Conservation (phyloP, 1,284 basidiomycete species). For the Sutorius eximius region DNA sequence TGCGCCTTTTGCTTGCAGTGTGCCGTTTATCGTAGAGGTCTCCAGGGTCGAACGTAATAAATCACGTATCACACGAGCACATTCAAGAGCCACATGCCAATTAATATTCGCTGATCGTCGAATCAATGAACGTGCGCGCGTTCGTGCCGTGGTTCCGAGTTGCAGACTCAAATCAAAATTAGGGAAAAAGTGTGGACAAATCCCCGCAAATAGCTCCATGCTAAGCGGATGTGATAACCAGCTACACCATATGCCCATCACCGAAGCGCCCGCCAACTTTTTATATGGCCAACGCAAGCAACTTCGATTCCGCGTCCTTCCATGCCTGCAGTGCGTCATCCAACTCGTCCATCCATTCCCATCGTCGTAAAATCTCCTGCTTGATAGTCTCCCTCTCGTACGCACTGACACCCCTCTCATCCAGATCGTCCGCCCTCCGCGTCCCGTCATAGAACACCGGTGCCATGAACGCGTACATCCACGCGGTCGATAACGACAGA, state of each 20-base stretch:
- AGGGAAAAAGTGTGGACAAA: conserved; percentile 15
- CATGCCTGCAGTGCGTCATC: conserved; percentile 4
- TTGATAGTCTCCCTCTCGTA: conserved; percentile 13
- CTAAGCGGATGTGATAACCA: conserved; percentile 52
- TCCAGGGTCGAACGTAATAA: too few relatives aligned
- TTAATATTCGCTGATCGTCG: too few relatives aligned
- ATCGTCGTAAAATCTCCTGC: conserved; percentile 4
- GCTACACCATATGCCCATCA: conserved; percentile 45
- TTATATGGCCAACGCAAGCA: background rate
- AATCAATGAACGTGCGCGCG: background rate
- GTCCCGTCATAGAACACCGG: conserved; percentile 26
- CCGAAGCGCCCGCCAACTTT: background rate
- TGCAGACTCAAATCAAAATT: too few relatives aligned
- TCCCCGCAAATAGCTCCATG: conserved; percentile 34
- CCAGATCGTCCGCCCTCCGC: conserved; percentile 5
- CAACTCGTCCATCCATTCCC: conserved; percentile 3
- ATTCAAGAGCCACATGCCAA: too few relatives aligned
- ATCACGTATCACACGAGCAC: too few relatives aligned
- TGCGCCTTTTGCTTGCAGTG: too few relatives aligned
- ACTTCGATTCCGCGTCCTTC: conserved; percentile 13
- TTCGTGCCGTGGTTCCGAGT: background rate
- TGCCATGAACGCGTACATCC: conserved; percentile 13
- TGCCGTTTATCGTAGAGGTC: too few relatives aligned
- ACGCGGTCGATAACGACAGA: conserved; percentile 11
- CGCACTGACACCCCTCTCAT: conserved; percentile 13